A percentile compares a stretch with the other conserved stretches of the same genome.
Conservation (phyloP, 257 asterid species). For the Osmanthus fragrans region DNA sequence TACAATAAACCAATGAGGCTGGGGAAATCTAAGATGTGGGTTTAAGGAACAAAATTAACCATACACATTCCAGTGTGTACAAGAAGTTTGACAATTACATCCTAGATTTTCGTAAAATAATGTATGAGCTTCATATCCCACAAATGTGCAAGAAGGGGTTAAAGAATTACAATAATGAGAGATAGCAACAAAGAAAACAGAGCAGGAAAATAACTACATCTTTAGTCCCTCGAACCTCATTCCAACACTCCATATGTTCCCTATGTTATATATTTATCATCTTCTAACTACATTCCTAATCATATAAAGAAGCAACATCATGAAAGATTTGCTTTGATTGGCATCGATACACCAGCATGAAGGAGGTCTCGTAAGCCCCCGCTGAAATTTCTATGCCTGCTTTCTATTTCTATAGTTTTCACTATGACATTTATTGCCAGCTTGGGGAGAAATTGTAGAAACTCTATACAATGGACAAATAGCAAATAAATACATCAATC, state of each 20-base stretch:
- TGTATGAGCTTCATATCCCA: too few species aligned
- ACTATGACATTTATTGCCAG: constrained; percentile 36
- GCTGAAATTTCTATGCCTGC: constrained; percentile 31
- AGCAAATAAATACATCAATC: constrained; percentile 22
- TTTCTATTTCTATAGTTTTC: constrained; percentile 42
- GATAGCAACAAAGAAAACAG: too few species aligned
- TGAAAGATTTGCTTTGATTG: constrained; percentile 77
- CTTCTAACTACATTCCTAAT: constrained; percentile 20
- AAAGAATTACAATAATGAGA: too few species aligned
- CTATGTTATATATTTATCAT: background rate
- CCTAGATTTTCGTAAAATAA: too few species aligned
- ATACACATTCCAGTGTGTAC: background rate
- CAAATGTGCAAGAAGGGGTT: too few species aligned
- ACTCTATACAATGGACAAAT: constrained; percentile 26
- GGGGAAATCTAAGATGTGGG: background rate
- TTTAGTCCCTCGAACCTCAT: too few species aligned
- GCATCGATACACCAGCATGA: constrained; percentile 37
- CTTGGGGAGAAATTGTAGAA: constrained; percentile 38
- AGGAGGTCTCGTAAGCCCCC: constrained; percentile 33
- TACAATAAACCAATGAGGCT: background rate
- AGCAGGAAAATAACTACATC: too few species aligned
- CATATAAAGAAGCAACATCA: constrained; percentile 60
- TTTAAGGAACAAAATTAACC: background rate
- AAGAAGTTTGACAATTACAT: background rate
- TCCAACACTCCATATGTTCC: too few species aligned